Conservation (phyloP, 495 filamentous ascomycete genomes). For the Penicillium angulare region DNA sequence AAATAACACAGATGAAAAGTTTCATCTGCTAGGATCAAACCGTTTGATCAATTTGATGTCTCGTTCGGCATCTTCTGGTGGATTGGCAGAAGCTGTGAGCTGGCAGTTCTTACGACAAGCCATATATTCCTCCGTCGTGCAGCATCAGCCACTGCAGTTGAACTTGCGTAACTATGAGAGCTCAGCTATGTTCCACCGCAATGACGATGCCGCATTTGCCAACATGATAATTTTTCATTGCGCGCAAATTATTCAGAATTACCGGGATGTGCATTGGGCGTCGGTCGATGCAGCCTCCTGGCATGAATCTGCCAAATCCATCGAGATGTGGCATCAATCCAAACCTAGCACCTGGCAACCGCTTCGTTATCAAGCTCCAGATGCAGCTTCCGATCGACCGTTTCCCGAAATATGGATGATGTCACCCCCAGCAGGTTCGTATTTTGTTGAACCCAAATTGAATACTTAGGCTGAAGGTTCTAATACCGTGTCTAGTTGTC, state of each 20-base stretch:
- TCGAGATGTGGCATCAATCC: conserved; percentile 30
- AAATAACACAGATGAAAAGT: conserved; percentile 30
- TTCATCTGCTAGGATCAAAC: conserved; percentile 38
- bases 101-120: conserved; percentile 44
- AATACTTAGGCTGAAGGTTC: neutral
- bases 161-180: conserved; percentile 36
- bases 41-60: conserved; percentile 38
- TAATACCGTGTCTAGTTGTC: conserved; percentile 29
- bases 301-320: conserved; percentile 22
- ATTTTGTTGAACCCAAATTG: neutral
- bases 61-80: conserved; percentile 34
- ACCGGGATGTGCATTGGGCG: conserved; percentile 15
- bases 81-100: conserved; percentile 40
- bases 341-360: conserved; percentile 38
- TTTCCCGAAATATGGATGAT: conserved; percentile 44
- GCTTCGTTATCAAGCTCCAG: conserved; percentile 30
- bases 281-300: conserved; percentile 23
- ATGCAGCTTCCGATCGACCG: conserved; percentile 23
- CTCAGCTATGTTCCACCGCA: conserved; percentile 33
- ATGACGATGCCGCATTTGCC: conserved; percentile 34
- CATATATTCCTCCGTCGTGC: conserved; percentile 40
- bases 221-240: conserved; percentile 38
- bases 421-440: conserved; percentile 35
- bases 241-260: conserved; percentile 35
- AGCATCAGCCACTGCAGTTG: conserved; percentile 34